Evolutionary conservation across 176 grass and related monocot genomes (phyloP).

Genomic region (Alloteropsis semialata): DNA sequence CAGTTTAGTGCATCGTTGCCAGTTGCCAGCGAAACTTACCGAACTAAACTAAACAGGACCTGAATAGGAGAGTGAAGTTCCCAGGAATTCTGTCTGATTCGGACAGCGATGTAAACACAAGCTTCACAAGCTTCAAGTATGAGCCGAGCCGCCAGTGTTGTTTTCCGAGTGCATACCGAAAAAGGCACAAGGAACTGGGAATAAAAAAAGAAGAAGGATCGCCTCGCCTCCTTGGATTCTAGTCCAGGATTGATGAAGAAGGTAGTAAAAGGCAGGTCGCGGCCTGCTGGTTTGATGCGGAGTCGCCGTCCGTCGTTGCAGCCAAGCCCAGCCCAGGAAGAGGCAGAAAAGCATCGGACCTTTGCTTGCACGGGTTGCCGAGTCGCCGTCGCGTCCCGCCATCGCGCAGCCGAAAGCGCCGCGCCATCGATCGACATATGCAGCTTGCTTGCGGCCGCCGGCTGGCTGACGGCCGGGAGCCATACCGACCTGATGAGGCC

Average conservation of each 20-base stretch:
- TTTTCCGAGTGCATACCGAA: neutral
- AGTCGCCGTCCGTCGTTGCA: conserved; percentile 16
- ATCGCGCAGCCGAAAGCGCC: conserved; percentile 9
- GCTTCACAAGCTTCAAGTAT: no score
- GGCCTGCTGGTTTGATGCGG: conserved; percentile 22
- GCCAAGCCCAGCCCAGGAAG: neutral
- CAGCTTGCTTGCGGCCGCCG: neutral
- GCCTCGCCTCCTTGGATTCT: neutral
- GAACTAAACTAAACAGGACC: no score
- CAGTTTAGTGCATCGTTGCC: no score
- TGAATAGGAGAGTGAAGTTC: conserved; percentile 1
- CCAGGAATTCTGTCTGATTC: neutral
- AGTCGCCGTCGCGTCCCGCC: conserved; percentile 37
- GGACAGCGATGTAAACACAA: no score
- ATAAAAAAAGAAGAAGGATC: neutral
- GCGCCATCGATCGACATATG: neutral
- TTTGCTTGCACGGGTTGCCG: conserved; percentile 37
- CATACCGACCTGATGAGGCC: no score
- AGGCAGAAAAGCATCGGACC: no score
- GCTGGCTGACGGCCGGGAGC: neutral
- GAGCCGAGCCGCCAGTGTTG: no score
- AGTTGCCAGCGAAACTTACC: no score
- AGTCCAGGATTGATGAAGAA: neutral
- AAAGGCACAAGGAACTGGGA: neutral
- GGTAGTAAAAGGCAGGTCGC: no score